phyloP scores from a whole-genome alignment of 1,284 basidiomycete species.

The Ceratobasidium theobromae region DNA sequence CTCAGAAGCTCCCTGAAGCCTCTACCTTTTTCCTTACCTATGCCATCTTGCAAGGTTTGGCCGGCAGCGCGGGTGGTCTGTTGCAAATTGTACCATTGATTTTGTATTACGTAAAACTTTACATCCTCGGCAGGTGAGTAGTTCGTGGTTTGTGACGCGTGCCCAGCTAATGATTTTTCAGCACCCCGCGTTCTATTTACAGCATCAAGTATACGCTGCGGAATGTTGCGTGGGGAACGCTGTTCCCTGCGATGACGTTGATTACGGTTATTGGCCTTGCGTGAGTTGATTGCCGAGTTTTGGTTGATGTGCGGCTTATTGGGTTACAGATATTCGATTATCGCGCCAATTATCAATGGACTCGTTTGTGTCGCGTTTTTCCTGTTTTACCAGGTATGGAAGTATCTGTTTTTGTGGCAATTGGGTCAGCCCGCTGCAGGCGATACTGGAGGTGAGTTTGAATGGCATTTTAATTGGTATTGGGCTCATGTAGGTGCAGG shows the following conservation, averaged over 20 bases:
- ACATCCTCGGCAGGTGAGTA: constrained; percentile 48
- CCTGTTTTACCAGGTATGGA: constrained; percentile 82
- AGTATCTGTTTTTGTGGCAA: constrained; percentile 84
- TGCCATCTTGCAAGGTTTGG: constrained; percentile 40
- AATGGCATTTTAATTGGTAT: constrained; percentile 46
- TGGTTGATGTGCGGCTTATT: too few species aligned
- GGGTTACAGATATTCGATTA: constrained; percentile 90
- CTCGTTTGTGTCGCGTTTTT: constrained; percentile 83
- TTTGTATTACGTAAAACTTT: constrained; percentile 65
- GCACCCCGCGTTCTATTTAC: constrained; percentile 50
- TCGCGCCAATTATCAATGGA: constrained; percentile 93
- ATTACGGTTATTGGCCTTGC: constrained; percentile 39
- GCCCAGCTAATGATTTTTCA: not conserved
- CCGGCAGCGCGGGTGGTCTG: constrained; percentile 54
- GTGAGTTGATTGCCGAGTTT: too few species aligned
- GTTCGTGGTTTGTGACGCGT: constrained; percentile 48
- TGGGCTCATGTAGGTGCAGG: constrained; percentile 57
- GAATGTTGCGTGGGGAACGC: constrained; percentile 78
- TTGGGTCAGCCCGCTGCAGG: constrained; percentile 69
- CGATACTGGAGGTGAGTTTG: constrained; percentile 69
- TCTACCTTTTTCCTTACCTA: constrained; percentile 82
- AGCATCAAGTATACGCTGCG: constrained; percentile 45
- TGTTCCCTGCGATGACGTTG: constrained; percentile 54
- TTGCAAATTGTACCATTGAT: constrained; percentile 63
- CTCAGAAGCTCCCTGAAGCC: constrained; percentile 64